Percentiles rank a stretch among this genome's conserved stretches.
Conservation (phyloP, 495 filamentous ascomycete genomes). For the Aspergillus sclerotiicarbonarius region DNA sequence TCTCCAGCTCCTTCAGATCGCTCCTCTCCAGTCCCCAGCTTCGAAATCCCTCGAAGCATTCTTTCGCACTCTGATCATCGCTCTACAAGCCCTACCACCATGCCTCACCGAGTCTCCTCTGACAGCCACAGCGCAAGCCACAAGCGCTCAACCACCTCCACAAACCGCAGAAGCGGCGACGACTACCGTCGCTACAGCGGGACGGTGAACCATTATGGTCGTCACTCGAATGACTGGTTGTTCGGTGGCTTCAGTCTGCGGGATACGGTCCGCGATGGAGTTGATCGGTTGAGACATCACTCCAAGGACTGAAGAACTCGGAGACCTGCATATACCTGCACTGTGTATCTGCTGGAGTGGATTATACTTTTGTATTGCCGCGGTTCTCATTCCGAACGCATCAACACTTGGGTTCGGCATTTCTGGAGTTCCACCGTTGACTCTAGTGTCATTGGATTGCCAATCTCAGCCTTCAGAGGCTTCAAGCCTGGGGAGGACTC, state of each 20-base stretch:
- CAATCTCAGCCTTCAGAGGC: no score
- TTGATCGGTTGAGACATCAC: slow-evolving; percentile 43
- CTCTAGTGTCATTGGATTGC: no score
- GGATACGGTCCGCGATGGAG: slow-evolving; percentile 43
- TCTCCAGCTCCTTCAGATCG: slow-evolving; percentile 21
- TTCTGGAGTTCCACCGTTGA: no score
- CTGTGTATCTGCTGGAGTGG: not conserved
- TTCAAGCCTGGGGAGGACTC: no score
- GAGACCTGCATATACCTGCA: no score
- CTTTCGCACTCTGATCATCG: not conserved
- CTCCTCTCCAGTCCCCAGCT: slow-evolving; percentile 7
- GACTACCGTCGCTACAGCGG: slow-evolving; percentile 42
- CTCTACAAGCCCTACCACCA: slow-evolving; percentile 21
- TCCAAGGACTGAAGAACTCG: slow-evolving; percentile 19
- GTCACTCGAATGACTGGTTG: slow-evolving; percentile 51
- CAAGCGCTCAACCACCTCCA: slow-evolving; percentile 19
- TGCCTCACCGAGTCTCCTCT: slow-evolving; percentile 24
- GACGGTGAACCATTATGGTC: slow-evolving; percentile 45
- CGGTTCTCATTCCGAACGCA: no score
- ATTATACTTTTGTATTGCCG: not conserved
- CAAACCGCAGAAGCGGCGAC: slow-evolving; percentile 25
- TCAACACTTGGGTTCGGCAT: no score
- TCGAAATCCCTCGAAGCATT: slow-evolving; percentile 26
- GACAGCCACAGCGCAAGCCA: not conserved
- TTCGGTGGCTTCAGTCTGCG: slow-evolving; percentile 50